phyloP scores from a whole-genome alignment of 495 filamentous ascomycete genomes.

The Astrothelium subdiscretum region DNA sequence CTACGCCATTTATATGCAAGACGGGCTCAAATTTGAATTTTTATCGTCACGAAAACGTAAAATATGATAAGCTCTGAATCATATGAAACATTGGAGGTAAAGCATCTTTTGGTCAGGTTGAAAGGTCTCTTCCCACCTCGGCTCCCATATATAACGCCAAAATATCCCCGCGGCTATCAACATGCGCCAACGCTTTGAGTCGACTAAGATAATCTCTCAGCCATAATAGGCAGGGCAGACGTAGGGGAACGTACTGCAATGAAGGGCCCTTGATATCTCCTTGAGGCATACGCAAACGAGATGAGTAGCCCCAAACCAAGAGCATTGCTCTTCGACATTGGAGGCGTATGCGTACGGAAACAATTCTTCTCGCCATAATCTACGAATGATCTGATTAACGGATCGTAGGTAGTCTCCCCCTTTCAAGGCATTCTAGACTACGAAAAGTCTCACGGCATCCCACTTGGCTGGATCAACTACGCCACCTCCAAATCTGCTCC shows the following conservation, averaged over 20 bases:
- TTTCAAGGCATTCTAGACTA: slow-evolving; percentile 89
- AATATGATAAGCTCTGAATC: neutral
- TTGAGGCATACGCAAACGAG: neutral
- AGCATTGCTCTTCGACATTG: slow-evolving; percentile 79
- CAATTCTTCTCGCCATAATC: neutral
- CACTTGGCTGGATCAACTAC: slow-evolving; percentile 81
- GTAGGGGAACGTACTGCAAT: neutral
- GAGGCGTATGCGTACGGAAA: slow-evolving; percentile 81
- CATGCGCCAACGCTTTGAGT: neutral
- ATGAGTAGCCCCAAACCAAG: neutral
- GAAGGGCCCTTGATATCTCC: neutral
- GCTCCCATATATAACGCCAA: neutral
- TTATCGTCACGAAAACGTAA: neutral
- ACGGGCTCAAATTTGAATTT: too few relatives aligned
- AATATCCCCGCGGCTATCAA: neutral
- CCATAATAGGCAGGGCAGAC: too few relatives aligned
- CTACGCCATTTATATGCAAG: neutral
- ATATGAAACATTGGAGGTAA: neutral
- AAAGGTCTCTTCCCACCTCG: neutral
- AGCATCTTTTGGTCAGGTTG: neutral
- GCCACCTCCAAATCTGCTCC: slow-evolving; percentile 68
- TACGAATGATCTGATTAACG: slow-evolving; percentile 10
- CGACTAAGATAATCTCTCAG: too few relatives aligned
- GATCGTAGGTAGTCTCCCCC: slow-evolving; percentile 66
- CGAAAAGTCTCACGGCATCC: slow-evolving; percentile 62